Conservation (phyloP, 352 stramenopile genomes). For the Globisporangium acanthophoron region DNA sequence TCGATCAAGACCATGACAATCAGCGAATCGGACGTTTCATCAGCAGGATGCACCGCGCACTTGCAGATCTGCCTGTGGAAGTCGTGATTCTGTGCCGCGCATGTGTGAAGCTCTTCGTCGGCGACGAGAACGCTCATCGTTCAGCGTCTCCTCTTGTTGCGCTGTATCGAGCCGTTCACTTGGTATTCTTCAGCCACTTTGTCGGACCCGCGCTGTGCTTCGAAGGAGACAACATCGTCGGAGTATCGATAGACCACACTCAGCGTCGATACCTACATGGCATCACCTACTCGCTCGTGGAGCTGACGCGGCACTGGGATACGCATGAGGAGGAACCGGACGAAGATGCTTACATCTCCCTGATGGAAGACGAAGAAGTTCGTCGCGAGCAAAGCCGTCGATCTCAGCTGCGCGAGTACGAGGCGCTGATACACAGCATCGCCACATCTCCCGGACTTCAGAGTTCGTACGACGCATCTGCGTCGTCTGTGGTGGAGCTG, state of each 20-base stretch:
- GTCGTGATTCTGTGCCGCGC: constrained; percentile 52
- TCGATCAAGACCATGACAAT: background rate
- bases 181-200: constrained; percentile 79
- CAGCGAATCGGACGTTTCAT: constrained; percentile 12
- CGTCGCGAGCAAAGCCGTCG: background rate
- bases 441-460: constrained; percentile 7
- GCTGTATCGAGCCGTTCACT: constrained; percentile 29
- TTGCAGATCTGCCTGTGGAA: constrained; percentile 31
- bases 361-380: constrained; percentile 1
- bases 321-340: background rate
- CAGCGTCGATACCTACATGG: constrained; percentile 13
- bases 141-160: background rate
- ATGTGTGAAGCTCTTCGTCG: constrained; percentile 22
- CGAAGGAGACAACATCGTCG: constrained; percentile 9
- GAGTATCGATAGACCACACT: constrained; percentile 5
- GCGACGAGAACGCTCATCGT: background rate
- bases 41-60: constrained; percentile 18
- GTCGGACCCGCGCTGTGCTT: constrained; percentile 42
- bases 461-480: constrained; percentile 4
- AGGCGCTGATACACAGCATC: constrained; percentile 10
- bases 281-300: constrained; percentile 10
- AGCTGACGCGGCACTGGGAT: constrained; percentile 8
- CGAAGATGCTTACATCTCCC: background rate
- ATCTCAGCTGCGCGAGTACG: constrained; percentile 6
- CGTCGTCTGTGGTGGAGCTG: background rate